A percentile compares a stretch with the other conserved stretches of the same genome.
phyloP scores from a whole-genome alignment of 2,329 filamentous ascomycete species.

The Pseudocercospora vitis region DNA sequence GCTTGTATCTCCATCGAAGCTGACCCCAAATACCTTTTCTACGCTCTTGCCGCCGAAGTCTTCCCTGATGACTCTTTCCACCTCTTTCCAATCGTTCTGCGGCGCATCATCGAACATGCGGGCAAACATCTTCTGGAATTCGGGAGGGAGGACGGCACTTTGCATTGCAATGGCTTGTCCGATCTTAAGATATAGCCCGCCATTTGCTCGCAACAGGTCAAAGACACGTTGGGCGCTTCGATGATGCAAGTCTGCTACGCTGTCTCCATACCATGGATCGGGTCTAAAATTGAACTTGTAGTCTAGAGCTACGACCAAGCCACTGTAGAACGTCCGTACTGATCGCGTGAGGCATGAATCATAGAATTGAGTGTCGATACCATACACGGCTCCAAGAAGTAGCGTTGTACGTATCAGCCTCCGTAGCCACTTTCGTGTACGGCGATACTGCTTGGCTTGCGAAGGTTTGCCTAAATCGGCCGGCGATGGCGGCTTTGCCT shows the following conservation, averaged over 20 bases:
- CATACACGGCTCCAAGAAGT: slow-evolving; percentile 62
- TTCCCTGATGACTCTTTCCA: slow-evolving; percentile 79
- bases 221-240: slow-evolving; percentile 83
- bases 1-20: slow-evolving; percentile 57
- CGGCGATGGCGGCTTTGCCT: slow-evolving; percentile 68
- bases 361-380: slow-evolving; percentile 72
- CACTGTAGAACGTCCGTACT: slow-evolving; percentile 75
- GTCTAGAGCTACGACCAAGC: slow-evolving; percentile 79
- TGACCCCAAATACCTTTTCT: slow-evolving; percentile 90
- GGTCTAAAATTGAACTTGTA: slow-evolving; percentile 96
- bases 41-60: slow-evolving; percentile 82
- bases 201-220: slow-evolving; percentile 78
- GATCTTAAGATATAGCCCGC: slow-evolving; percentile 94
- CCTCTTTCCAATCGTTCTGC: slow-evolving; percentile 83
- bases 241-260: slow-evolving; percentile 73
- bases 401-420: slow-evolving; percentile 65
- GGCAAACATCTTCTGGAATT: slow-evolving; percentile 94
- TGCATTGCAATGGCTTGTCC: slow-evolving; percentile 99
- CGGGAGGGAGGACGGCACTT: slow-evolving; percentile 85
- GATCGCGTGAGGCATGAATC: slow-evolving; percentile 77
- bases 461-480: slow-evolving; percentile 71
- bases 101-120: slow-evolving; percentile 98
- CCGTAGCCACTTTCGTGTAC: slow-evolving; percentile 73
- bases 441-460: slow-evolving; percentile 68
- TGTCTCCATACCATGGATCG: slow-evolving; percentile 70